These are phyloP conservation scores for Dipodascopsis uninucleata DNA, from an alignment of 805 yeast species.

Conservation along the genomic window DNA sequence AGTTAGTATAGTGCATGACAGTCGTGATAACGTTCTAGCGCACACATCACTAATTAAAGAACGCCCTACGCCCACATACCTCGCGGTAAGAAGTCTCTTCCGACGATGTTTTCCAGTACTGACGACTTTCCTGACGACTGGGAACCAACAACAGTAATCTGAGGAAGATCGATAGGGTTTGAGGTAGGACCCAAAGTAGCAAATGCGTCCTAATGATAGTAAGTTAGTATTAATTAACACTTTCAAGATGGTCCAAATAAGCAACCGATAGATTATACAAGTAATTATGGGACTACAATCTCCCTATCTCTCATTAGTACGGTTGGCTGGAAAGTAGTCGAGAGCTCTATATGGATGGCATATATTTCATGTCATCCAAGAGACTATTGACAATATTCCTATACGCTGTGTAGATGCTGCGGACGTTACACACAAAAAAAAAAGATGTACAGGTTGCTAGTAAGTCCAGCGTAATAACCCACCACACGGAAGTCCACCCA, in stretches of 20 bases:
- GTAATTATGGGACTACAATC: too few relatives aligned
- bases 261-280: too few relatives aligned
- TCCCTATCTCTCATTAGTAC: too few relatives aligned
- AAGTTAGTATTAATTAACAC: not conserved
- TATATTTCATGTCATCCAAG: not conserved
- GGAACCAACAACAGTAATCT: constrained; percentile 92
- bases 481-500: too few relatives aligned
- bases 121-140: constrained; percentile 88
- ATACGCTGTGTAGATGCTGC: not conserved
- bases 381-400: not conserved
- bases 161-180: constrained; percentile 90
- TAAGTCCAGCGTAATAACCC: too few relatives aligned
- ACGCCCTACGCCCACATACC: constrained; percentile 50
- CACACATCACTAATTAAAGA: not conserved
- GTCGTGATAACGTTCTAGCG: not conserved
- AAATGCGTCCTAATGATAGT: constrained; percentile 78
- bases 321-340: not conserved
- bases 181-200: constrained; percentile 93
- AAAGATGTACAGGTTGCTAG: not conserved
- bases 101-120: constrained; percentile 85
- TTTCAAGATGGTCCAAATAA: not conserved
- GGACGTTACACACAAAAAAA: not conserved
- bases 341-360: not conserved
- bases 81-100: constrained; percentile 85
- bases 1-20: not conserved